A percentile compares a stretch with the other conserved stretches of the same genome.
These are phyloP conservation scores for Trichothecium sympodiale DNA, from an alignment of 2,329 filamentous ascomycete species.

Conservation along the genomic window DNA sequence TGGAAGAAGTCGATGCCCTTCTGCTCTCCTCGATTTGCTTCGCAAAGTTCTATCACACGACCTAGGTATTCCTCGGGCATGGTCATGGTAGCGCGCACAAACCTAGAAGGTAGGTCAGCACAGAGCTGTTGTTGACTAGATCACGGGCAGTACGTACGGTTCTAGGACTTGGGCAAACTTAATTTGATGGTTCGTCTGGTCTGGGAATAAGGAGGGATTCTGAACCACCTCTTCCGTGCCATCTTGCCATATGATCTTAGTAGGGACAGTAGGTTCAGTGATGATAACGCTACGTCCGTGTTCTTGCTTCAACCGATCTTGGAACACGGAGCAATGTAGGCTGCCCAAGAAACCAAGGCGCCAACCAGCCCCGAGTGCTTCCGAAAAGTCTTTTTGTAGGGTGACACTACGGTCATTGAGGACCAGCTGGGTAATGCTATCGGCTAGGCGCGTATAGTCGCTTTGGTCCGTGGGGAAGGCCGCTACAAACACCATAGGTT, in stretches of 20 bases:
- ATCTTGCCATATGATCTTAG: constrained; percentile 69
- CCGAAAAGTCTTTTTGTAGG: constrained; percentile 85
- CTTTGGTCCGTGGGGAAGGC: constrained; percentile 89
- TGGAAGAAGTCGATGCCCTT: constrained; percentile 86
- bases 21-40: constrained; percentile 79
- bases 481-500: constrained; percentile 97
- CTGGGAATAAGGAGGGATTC: constrained; percentile 82
- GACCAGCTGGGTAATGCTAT: constrained; percentile 87
- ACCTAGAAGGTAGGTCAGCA: constrained; percentile 23
- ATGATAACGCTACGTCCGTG: constrained; percentile 94
- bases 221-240: constrained; percentile 70
- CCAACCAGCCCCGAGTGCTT: constrained; percentile 89
- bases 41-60: constrained; percentile 89
- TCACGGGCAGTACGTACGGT: constrained; percentile 26
- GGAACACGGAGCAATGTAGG: constrained; percentile 96
- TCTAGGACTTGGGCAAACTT: constrained; percentile 36
- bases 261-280: constrained; percentile 89
- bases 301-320: constrained; percentile 87
- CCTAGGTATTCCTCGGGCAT: constrained; percentile 91
- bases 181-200: constrained; percentile 39
- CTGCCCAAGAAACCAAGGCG: constrained; percentile 92
- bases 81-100: constrained; percentile 74
- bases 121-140: background rate
- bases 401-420: constrained; percentile 94
- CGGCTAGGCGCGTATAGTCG: constrained; percentile 77